Base-by-base conservation (phyloP, 495 filamentous ascomycete species). In the Neurospora terricola region DNA sequence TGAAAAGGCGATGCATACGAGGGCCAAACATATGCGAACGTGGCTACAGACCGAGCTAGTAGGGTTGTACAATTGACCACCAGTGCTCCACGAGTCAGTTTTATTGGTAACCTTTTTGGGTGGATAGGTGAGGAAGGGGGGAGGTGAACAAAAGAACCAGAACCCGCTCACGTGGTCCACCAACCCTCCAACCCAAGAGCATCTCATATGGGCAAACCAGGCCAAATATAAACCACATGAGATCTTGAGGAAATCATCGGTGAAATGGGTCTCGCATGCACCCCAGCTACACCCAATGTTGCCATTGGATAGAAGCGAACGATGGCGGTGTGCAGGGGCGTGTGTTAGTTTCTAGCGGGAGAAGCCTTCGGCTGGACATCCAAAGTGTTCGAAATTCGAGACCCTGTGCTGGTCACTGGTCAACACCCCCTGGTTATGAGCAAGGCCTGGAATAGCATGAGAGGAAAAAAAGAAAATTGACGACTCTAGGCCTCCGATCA, bases 121-220 rank as follows among this genome's bases (percentile, higher is more conserved):
- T 62, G 54, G 54, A 66, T 2, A 66, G 14, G 27, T 34, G 30
- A 66, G 30, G 54, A 66, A 18, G 27, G 54, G 54, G 54, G 54
- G 54, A 66, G 54, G 54, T 66, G 54, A 66, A 66, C 54, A 66
- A 66, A 66, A 66, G 54, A 66, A 66, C 54, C 54, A 66, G 54
- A 66, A 66, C 54, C 6, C 16, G 54, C 14, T 66, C 54, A 66
- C 30, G 54, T 66, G 54, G 54, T 66, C 54, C 27, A 48, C 8
- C 43, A 30, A 34, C 12, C 14, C 6, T 30, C 27, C 54, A 62
- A 62, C 23, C 12, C 54, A 66, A 18, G 21, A 34, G 27, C 14
- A 66, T 66, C 54, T 66, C 54, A 66, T 66, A 18, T 66, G 27
- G 27, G 54, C 27, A 7, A 2, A 9, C 5, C 54, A 66, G 54